Evolutionary conservation across 495 filamentous ascomycete genomes (phyloP).

Genomic region (Penicillium ochrochloron): DNA sequence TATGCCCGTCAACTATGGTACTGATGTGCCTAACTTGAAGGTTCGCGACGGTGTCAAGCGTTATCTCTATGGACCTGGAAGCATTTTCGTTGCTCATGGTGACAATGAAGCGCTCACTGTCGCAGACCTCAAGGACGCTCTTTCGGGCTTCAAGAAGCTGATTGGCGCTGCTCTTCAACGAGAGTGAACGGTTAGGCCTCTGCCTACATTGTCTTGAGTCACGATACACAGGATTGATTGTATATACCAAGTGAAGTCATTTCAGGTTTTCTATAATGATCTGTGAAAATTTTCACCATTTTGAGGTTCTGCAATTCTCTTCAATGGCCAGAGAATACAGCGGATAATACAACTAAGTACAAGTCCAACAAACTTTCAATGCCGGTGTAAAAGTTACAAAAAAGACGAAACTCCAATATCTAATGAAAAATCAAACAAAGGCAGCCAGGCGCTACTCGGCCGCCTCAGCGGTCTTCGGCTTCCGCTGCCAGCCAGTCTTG

Average conservation of each 20-base stretch:
- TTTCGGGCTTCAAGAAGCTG: conserved; percentile 72
- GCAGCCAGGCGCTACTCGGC: conserved; percentile 28
- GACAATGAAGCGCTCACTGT: conserved; percentile 80
- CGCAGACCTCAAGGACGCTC: conserved; percentile 67
- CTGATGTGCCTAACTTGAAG: conserved; percentile 81
- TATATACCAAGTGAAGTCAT: neutral
- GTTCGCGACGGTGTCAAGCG: conserved; percentile 60
- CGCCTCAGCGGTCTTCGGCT: conserved; percentile 39
- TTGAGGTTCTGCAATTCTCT: neutral
- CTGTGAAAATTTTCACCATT: neutral
- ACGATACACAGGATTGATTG: neutral
- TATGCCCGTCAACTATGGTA: conserved; percentile 86
- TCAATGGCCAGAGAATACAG: neutral
- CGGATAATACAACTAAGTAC: neutral
- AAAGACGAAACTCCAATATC: conserved; percentile 1
- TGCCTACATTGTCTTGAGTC: neutral
- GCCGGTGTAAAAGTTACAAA: neutral
- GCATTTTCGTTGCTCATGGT: conserved; percentile 85
- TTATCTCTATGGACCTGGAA: conserved; percentile 89
- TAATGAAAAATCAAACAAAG: conserved; percentile 8
- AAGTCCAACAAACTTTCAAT: neutral
- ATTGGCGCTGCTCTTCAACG: conserved; percentile 63
- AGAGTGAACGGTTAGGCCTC: conserved; percentile 6
- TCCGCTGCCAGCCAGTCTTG: conserved; percentile 86
- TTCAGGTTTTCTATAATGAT: neutral